Conservation (phyloP, 2,329 filamentous ascomycete species). For the Fusarium albidum region DNA sequence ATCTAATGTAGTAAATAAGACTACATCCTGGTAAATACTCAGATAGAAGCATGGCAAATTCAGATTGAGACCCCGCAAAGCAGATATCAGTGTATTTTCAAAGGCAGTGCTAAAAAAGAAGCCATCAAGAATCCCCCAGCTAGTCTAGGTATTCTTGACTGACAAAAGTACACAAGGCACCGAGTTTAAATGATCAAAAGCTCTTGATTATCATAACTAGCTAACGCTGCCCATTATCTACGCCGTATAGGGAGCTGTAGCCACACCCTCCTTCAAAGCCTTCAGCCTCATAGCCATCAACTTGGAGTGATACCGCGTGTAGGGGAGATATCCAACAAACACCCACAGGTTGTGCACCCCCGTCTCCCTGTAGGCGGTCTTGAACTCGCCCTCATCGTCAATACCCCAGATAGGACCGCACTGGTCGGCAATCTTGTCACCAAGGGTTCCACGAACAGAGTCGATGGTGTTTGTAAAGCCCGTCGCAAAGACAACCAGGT, state of each 20-base stretch:
- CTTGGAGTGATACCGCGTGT: slow-evolving; percentile 46
- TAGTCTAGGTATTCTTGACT: too few species aligned
- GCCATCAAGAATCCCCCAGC: too few species aligned
- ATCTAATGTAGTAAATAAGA: too few species aligned
- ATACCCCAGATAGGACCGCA: slow-evolving; percentile 57
- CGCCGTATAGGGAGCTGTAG: slow-evolving; percentile 33
- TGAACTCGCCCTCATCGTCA: slow-evolving; percentile 57
- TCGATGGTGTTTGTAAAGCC: slow-evolving; percentile 63
- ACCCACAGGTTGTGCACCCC: slow-evolving; percentile 49
- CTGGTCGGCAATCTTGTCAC: slow-evolving; percentile 56
- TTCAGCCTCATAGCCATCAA: slow-evolving; percentile 45
- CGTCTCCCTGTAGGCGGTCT: slow-evolving; percentile 43
- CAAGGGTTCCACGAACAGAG: slow-evolving; percentile 57
- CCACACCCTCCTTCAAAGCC: slow-evolving; percentile 33
- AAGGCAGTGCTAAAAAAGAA: too few species aligned
- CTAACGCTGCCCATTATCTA: slow-evolving; percentile 42
- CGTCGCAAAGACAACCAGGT: slow-evolving; percentile 56
- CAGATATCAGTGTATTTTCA: too few species aligned
- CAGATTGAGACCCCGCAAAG: too few species aligned
- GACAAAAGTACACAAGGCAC: too few species aligned
- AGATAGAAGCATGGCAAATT: too few species aligned
- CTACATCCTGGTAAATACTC: too few species aligned
- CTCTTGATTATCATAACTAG: background rate
- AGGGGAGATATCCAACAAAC: slow-evolving; percentile 47
- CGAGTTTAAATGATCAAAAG: background rate